Evolutionary conservation across 2,329 filamentous ascomycete species (phyloP).

Genomic region (Aspergillus arachidicola): DNA sequence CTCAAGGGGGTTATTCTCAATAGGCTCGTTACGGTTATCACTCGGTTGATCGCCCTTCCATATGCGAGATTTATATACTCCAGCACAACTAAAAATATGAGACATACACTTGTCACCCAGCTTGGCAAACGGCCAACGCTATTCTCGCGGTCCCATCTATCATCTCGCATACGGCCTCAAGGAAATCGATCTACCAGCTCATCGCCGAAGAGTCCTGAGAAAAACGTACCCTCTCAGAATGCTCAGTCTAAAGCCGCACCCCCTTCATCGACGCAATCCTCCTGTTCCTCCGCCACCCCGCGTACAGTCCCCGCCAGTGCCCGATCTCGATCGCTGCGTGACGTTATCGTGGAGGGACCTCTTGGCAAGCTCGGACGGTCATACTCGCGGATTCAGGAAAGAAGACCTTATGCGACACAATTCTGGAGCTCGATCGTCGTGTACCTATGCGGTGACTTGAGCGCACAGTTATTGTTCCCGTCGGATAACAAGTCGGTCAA

Average conservation of each 20-base stretch:
- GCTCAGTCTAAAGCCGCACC: slow-evolving; percentile 6
- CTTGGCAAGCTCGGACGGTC: slow-evolving; percentile 39
- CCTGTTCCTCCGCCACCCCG: slow-evolving; percentile 27
- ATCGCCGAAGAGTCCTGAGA: slow-evolving; percentile 5
- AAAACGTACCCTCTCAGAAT: slow-evolving; percentile 5
- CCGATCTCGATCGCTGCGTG: slow-evolving; percentile 29
- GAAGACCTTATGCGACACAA: slow-evolving; percentile 78
- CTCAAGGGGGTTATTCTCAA: background rate
- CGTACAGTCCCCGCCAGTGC: slow-evolving; percentile 20
- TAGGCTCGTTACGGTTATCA: background rate
- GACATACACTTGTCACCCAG: slow-evolving; percentile 11
- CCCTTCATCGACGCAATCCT: slow-evolving; percentile 16
- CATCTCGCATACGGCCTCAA: slow-evolving; percentile 15
- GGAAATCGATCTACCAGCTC: slow-evolving; percentile 16
- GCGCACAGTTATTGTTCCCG: slow-evolving; percentile 69
- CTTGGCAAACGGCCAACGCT: slow-evolving; percentile 16
- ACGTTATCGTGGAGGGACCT: slow-evolving; percentile 33
- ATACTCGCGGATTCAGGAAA: slow-evolving; percentile 72
- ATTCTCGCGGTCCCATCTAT: slow-evolving; percentile 8
- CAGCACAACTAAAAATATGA: slow-evolving; percentile 12
- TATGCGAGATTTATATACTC: background rate
- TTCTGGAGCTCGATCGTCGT: slow-evolving; percentile 74
- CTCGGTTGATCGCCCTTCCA: background rate
- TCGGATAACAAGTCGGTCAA: slow-evolving; percentile 27
- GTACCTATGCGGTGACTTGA: slow-evolving; percentile 76